Evolutionary conservation across 139 green algal genomes (phyloP).

Genomic region (Chlorella sp.): DNA sequence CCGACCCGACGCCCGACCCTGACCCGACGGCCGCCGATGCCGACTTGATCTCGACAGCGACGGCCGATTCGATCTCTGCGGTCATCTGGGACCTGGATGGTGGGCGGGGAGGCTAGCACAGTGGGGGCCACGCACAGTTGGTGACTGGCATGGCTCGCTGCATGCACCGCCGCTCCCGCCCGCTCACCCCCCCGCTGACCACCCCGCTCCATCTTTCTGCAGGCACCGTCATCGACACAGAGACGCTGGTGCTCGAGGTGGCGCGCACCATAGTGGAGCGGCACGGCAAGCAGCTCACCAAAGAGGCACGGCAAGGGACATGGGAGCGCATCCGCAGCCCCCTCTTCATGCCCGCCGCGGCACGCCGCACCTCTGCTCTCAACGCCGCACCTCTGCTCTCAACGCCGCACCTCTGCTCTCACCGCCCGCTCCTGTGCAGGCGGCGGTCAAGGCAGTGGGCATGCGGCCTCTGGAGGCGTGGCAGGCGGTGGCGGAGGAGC

Average conservation of each 20-base stretch:
- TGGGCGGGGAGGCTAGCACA: not conserved
- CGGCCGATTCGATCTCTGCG: not conserved
- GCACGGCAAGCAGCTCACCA: slow-evolving; percentile 55
- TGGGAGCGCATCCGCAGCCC: too few relatives aligned
- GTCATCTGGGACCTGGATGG: slow-evolving; percentile 89
- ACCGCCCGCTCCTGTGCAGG: too few relatives aligned
- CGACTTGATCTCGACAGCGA: not conserved
- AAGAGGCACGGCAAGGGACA: too few relatives aligned
- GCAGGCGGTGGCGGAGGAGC: slow-evolving; percentile 48
- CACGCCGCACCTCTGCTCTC: too few relatives aligned
- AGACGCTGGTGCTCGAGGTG: slow-evolving; percentile 69
- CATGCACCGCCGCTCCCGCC: not conserved
- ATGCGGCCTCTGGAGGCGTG: slow-evolving; percentile 78
- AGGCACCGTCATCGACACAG: slow-evolving; percentile 45
- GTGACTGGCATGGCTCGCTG: not conserved
- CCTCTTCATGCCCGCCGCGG: too few relatives aligned
- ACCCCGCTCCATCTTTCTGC: not conserved
- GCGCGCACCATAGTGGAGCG: slow-evolving; percentile 45
- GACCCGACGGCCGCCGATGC: too few relatives aligned
- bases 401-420: too few relatives aligned
- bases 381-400: too few relatives aligned
- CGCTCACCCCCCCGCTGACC: not conserved
- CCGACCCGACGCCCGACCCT: not conserved
- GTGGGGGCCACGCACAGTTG: not conserved
- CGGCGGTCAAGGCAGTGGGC: slow-evolving; percentile 46